Conservation (phyloP, 495 filamentous ascomycete species). For the Aspergillus ostianus region DNA sequence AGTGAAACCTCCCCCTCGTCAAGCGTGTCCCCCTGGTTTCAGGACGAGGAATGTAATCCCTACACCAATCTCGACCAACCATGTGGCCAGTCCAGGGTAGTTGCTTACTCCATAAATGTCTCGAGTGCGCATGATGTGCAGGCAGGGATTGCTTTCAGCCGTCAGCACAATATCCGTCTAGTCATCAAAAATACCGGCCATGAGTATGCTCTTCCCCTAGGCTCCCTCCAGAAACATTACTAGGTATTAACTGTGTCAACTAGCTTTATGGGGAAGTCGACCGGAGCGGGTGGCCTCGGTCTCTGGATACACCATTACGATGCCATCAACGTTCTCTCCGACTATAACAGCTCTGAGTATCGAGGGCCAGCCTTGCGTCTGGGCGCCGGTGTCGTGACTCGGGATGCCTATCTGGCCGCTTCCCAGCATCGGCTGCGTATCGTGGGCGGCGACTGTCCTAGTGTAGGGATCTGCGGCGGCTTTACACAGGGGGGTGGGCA, state of each 20-base stretch:
- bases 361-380: conserved; percentile 50
- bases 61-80: too few relatives aligned
- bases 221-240: too few relatives aligned
- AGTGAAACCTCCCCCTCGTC: too few relatives aligned
- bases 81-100: too few relatives aligned
- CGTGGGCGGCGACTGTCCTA: conserved; percentile 33
- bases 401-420: conserved; percentile 47
- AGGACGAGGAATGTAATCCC: too few relatives aligned
- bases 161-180: conserved; percentile 43
- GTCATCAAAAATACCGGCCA: conserved; percentile 66
- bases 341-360: conserved; percentile 38
- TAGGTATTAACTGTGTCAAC: too few relatives aligned
- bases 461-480: conserved; percentile 49
- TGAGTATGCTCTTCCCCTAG: too few relatives aligned
- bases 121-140: too few relatives aligned
- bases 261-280: conserved; percentile 54
- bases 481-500: conserved; percentile 64
- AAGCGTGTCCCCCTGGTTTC: too few relatives aligned
- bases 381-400: conserved; percentile 52
- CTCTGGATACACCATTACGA: conserved; percentile 61
- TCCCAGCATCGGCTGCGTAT: conserved; percentile 21
- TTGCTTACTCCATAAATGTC: too few relatives aligned
- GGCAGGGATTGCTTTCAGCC: not conserved
- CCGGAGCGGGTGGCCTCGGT: conserved; percentile 51
- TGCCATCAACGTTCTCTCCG: conserved; percentile 28